These are phyloP conservation scores for Paralagenidium karlingii DNA, from an alignment of 352 stramenopile species.

Conservation along the genomic window DNA sequence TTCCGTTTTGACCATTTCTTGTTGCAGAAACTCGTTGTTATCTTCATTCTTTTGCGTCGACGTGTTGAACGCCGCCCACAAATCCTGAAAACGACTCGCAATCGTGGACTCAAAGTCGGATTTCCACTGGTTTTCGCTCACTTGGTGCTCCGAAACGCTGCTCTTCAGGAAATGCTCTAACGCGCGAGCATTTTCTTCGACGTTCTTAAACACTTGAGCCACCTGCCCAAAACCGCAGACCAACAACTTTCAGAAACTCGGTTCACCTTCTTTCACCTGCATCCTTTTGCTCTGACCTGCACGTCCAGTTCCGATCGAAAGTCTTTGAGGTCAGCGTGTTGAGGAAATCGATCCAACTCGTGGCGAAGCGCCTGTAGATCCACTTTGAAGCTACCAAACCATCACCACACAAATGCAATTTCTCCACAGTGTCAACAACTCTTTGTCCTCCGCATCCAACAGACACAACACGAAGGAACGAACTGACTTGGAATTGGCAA, in stretches of 20 bases:
- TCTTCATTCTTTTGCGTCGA: conserved; percentile 21
- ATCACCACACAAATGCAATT: not conserved
- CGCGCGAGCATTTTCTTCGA: conserved; percentile 12
- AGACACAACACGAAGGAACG: too few relatives aligned
- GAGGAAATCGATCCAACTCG: conserved; percentile 19
- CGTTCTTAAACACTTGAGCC: too few relatives aligned
- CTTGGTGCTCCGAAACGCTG: conserved; percentile 17
- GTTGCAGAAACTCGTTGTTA: conserved; percentile 22
- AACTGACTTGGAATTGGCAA: conserved; percentile 16
- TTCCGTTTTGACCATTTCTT: conserved; percentile 33
- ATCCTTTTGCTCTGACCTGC: conserved; percentile 3
- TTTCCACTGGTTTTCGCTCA: conserved; percentile 50
- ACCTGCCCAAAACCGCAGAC: too few relatives aligned
- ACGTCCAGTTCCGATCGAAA: conserved; percentile 32
- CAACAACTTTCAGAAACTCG: too few relatives aligned
- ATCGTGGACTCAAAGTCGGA: conserved; percentile 29
- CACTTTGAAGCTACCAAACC: conserved; percentile 12
- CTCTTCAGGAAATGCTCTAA: conserved; percentile 20
- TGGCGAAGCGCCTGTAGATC: conserved; percentile 21
- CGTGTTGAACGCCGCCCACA: conserved; percentile 33
- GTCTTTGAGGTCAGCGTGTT: conserved; percentile 17
- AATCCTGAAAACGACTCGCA: conserved; percentile 27
- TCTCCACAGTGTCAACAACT: too few relatives aligned
- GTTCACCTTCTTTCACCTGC: too few relatives aligned
- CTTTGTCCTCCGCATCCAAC: too few relatives aligned